Conservation (phyloP, 352 stramenopile species). For the Bremia lactucae region DNA sequence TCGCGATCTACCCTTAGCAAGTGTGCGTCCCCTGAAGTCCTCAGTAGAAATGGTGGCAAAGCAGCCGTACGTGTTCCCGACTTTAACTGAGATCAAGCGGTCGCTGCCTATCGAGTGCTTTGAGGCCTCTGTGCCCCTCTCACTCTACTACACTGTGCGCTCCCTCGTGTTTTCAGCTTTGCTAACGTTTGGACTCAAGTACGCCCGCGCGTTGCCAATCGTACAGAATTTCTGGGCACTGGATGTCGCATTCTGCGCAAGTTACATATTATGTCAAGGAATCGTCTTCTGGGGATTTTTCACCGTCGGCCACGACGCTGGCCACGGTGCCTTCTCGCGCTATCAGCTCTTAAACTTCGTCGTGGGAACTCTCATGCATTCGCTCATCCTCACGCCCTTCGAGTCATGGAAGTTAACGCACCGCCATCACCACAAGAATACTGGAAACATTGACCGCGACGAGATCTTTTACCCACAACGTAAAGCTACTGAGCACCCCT, state of each 20-base stretch:
- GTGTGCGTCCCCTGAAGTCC: conserved; percentile 2
- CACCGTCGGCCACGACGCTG: conserved; percentile 71
- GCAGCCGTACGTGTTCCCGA: conserved; percentile 49
- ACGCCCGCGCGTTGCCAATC: conserved; percentile 30
- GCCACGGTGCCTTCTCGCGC: conserved; percentile 69
- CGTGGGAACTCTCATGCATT: conserved; percentile 70
- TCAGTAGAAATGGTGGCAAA: conserved; percentile 15
- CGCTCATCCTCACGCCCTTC: conserved; percentile 70
- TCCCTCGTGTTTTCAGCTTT: conserved; percentile 33
- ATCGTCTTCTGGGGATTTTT: conserved; percentile 82
- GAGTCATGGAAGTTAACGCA: conserved; percentile 75
- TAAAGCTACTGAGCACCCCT: conserved; percentile 34
- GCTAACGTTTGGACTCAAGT: conserved; percentile 33
- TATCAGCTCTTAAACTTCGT: conserved; percentile 71
- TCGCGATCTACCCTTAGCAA: too few relatives aligned
- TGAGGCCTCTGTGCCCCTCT: conserved; percentile 54
- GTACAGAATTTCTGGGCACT: conserved; percentile 25
- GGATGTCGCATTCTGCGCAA: conserved; percentile 33
- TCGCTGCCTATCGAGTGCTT: conserved; percentile 60
- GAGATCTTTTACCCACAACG: conserved; percentile 79
- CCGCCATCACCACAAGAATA: conserved; percentile 83
- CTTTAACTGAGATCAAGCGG: conserved; percentile 74
- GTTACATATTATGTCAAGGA: conserved; percentile 63
- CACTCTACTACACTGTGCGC: conserved; percentile 63
- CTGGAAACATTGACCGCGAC: conserved; percentile 76